Percentiles rank a stretch among this genome's conserved stretches.
Conservation (phyloP, 1,284 basidiomycete species). For the Leccinum griseonigrum region DNA sequence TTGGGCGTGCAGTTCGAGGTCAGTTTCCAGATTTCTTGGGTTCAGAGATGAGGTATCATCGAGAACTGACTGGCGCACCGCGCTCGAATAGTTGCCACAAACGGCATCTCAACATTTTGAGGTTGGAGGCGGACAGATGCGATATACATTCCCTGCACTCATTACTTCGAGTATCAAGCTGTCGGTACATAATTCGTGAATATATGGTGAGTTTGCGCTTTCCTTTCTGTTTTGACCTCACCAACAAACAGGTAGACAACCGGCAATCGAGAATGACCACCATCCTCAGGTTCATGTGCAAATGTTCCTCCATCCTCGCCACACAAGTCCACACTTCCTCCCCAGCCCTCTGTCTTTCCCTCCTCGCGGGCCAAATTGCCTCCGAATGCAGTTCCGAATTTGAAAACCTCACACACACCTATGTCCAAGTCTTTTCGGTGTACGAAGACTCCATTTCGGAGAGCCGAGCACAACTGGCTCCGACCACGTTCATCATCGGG, state of each 20-base stretch:
- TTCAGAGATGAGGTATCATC: too few species aligned
- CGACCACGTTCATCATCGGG: too few species aligned
- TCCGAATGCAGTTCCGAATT: too few species aligned
- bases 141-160: slow-evolving; percentile 91
- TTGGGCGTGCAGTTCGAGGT: slow-evolving; percentile 87
- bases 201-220: slow-evolving; percentile 42
- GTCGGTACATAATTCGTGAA: slow-evolving; percentile 83
- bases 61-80: neutral
- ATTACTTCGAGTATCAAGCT: slow-evolving; percentile 90
- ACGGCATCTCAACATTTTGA: slow-evolving; percentile 85
- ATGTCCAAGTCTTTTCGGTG: too few species aligned
- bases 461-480: too few species aligned
- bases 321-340: too few species aligned
- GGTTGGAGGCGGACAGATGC: slow-evolving; percentile 87
- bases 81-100: slow-evolving; percentile 71
- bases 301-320: slow-evolving; percentile 35
- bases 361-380: too few species aligned
- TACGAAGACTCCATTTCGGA: too few species aligned
- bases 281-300: slow-evolving; percentile 71
- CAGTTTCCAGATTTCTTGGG: slow-evolving; percentile 24
- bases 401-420: too few species aligned
- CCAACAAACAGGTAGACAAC: slow-evolving; percentile 64
- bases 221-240: neutral
- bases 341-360: too few species aligned
- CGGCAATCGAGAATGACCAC: slow-evolving; percentile 59